These are phyloP conservation scores for Plasmodium blacklocki DNA, from an alignment of 169 alveolate species.

Conservation along the genomic window DNA sequence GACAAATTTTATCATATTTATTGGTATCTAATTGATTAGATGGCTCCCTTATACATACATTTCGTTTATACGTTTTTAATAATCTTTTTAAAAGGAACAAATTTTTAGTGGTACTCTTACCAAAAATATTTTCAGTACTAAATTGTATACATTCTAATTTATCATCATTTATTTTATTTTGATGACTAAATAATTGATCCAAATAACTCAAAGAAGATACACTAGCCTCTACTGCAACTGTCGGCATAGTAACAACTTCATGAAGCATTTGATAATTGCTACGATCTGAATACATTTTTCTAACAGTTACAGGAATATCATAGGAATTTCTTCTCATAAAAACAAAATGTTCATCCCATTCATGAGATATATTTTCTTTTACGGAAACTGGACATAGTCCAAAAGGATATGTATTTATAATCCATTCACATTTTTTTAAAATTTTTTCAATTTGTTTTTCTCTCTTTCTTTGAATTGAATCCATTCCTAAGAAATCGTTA, in stretches of 20 bases:
- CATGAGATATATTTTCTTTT: conserved; percentile 37
- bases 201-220: conserved; percentile 63
- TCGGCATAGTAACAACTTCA: conserved; percentile 71
- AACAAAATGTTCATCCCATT: conserved; percentile 79
- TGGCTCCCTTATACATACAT: conserved; percentile 18
- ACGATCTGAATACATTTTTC: conserved; percentile 74
- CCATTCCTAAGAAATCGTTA: conserved; percentile 30
- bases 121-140: conserved; percentile 73
- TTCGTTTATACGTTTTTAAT: conserved; percentile 68
- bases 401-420: conserved; percentile 64
- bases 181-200: conserved; percentile 50
- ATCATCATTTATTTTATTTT: conserved; percentile 39
- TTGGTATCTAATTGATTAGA: conserved; percentile 23
- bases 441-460: conserved; percentile 74
- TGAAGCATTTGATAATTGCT: conserved; percentile 60
- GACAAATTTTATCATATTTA: conserved; percentile 16
- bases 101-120: conserved; percentile 59
- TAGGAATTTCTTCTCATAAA: conserved; percentile 74
- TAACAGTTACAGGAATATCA: conserved; percentile 70
- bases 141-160: conserved; percentile 63
- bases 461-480: conserved; percentile 50
- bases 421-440: conserved; percentile 75
- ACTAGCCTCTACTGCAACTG: conserved; percentile 47
- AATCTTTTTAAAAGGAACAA: conserved; percentile 59
- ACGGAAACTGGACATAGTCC: conserved; percentile 58